A percentile compares a stretch with the other conserved stretches of the same genome.
These are phyloP conservation scores for Mortierella sp. DNA, from an alignment of 371 early-diverging fungal genomes.

Conservation along the genomic window DNA sequence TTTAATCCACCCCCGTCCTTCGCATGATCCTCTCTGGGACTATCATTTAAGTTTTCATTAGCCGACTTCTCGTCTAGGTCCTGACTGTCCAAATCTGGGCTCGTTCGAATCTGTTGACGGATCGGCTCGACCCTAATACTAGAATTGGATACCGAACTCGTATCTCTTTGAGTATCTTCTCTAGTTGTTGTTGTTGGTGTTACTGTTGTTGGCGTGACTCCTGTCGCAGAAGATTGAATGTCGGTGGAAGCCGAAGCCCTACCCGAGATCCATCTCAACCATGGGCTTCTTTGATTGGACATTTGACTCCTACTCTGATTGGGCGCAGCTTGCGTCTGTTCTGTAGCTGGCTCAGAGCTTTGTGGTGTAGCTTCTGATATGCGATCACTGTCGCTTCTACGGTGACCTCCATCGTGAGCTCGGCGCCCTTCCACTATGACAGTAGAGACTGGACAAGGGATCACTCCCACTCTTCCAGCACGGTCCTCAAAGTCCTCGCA, in stretches of 20 bases:
- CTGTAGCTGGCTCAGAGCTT: not conserved
- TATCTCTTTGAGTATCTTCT: not conserved
- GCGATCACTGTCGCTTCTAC: not conserved
- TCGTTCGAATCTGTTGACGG: not conserved
- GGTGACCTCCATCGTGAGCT: conserved; percentile 1
- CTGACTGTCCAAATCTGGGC: too few species aligned
- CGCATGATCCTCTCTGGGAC: not conserved
- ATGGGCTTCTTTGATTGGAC: not conserved
- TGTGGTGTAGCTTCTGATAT: not conserved
- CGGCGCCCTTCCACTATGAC: conserved; percentile 15
- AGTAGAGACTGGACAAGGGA: conserved; percentile 21
- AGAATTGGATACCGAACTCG: not conserved
- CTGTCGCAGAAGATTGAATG: not conserved
- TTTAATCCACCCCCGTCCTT: not conserved
- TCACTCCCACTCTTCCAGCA: conserved; percentile 20
- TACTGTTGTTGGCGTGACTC: not conserved
- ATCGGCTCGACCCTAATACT: not conserved
- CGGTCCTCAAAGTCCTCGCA: conserved; percentile 53
- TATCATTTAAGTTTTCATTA: not conserved
- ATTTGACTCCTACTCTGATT: not conserved
- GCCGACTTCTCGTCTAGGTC: not conserved
- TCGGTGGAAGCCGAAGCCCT: not conserved
- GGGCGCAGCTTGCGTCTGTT: not conserved
- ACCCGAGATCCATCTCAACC: not conserved
- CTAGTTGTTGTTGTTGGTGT: too few species aligned